phyloP scores from a whole-genome alignment of 371 early-diverging fungal genomes.

The Mucor circinelloides region DNA sequence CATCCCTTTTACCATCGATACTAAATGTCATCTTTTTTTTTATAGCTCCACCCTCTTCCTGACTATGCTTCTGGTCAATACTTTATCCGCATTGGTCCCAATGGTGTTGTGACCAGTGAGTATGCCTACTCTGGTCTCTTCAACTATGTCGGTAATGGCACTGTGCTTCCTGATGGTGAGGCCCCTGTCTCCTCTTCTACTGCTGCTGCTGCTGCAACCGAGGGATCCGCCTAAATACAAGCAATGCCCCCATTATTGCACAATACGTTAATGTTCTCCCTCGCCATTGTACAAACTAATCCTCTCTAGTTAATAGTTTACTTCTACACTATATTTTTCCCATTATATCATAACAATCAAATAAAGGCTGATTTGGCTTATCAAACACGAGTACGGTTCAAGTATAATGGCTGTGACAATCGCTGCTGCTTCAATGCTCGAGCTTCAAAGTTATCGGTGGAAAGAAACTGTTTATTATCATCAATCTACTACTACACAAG shows the following conservation, averaged over 20 bases:
- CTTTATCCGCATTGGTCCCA: constrained; percentile 23
- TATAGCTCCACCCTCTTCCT: constrained; percentile 25
- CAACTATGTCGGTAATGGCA: constrained; percentile 19
- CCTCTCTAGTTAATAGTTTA: not conserved
- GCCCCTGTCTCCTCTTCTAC: not conserved
- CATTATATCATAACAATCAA: not conserved
- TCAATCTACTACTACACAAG: not conserved
- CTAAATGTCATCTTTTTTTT: not conserved
- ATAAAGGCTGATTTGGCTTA: not conserved
- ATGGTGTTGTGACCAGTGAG: constrained; percentile 4
- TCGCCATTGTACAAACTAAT: not conserved
- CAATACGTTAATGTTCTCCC: not conserved
- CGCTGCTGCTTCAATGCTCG: not conserved
- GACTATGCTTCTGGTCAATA: constrained; percentile 25
- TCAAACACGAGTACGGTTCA: not conserved
- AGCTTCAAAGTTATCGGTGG: not conserved
- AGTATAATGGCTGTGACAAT: not conserved
- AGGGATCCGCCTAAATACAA: not conserved
- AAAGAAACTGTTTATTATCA: not conserved
- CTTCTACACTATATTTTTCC: not conserved
- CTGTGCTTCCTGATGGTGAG: not conserved
- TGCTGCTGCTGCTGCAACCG: not conserved
- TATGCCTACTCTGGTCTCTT: constrained; percentile 23
- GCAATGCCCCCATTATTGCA: not conserved
- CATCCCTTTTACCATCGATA: not conserved